Evolutionary conservation across 495 filamentous ascomycete species (phyloP).

Genomic region (Schizothecium vesticola): DNA sequence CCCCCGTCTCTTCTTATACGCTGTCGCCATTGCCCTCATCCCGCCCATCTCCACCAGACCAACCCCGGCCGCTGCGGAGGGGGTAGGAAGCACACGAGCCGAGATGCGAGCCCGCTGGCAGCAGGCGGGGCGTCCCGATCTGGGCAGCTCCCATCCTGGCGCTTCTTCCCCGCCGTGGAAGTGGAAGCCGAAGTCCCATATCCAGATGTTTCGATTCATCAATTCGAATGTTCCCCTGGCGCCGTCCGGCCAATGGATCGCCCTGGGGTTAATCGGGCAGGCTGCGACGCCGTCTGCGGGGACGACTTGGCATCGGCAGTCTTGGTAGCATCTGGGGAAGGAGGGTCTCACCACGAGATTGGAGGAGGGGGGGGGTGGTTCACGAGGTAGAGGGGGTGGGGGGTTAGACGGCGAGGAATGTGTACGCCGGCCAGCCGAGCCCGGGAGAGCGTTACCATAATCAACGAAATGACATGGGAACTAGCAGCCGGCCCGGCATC

Average conservation of each 20-base stretch:
- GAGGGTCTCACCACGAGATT: not conserved
- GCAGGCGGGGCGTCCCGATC: conserved; percentile 3
- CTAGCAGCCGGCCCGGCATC: not conserved
- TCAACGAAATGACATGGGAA: not conserved
- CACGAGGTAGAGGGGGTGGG: not conserved
- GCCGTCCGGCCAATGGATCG: conserved; percentile 11
- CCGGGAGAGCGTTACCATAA: not conserved
- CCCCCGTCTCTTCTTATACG: not conserved
- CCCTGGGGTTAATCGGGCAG: conserved; percentile 11
- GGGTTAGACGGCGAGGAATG: not conserved
- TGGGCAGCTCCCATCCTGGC: not conserved
- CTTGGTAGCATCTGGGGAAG: not conserved
- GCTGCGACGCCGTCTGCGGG: conserved; percentile 8
- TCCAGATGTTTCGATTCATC: conserved; percentile 9
- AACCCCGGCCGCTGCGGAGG: not conserved
- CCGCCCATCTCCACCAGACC: not conserved
- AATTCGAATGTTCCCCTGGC: conserved; percentile 7
- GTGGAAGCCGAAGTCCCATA: conserved; percentile 15
- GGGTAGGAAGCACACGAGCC: not conserved
- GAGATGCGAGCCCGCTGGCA: not conserved
- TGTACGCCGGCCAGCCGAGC: not conserved
- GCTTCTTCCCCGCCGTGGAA: conserved; percentile 1
- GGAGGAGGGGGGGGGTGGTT: conserved; percentile 5
- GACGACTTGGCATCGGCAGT: conserved; percentile 17
- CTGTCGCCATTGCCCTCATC: not conserved